Evolutionary conservation across 2,329 filamentous ascomycete species (phyloP).

Genomic region (Meredithiella fracta): DNA sequence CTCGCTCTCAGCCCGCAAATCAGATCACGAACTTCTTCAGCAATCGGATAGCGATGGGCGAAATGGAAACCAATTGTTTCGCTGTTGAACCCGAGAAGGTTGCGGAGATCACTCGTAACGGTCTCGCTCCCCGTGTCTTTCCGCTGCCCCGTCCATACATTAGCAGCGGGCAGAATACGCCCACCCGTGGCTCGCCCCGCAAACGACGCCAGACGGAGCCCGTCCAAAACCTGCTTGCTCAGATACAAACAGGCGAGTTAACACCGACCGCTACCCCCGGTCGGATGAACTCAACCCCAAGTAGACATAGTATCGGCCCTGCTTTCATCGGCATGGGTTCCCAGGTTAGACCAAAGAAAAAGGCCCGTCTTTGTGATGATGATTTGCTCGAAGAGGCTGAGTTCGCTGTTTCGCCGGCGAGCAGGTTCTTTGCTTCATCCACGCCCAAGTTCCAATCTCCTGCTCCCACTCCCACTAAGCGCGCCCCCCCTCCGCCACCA

Average conservation of each 20-base stretch:
- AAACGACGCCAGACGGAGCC: constrained; percentile 38
- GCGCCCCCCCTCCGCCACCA: background rate
- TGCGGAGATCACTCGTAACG: constrained; percentile 32
- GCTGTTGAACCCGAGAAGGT: constrained; percentile 33
- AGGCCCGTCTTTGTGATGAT: constrained; percentile 36
- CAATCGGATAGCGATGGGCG: constrained; percentile 39
- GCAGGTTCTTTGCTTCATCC: constrained; percentile 35
- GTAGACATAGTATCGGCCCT: constrained; percentile 17
- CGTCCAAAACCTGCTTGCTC: constrained; percentile 27
- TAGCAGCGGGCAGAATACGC: constrained; percentile 21
- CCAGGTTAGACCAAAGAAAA: constrained; percentile 33
- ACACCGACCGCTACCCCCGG: constrained; percentile 12
- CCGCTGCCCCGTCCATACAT: constrained; percentile 43
- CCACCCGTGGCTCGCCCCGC: constrained; percentile 21
- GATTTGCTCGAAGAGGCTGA: constrained; percentile 19
- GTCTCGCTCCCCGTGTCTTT: constrained; percentile 37
- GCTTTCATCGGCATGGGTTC: constrained; percentile 4
- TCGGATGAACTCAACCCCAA: constrained; percentile 13
- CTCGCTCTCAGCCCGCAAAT: constrained; percentile 22
- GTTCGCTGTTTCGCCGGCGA: constrained; percentile 20
- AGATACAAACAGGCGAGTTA: constrained; percentile 9
- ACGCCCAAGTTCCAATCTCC: background rate
- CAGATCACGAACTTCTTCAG: constrained; percentile 35
- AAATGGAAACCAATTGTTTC: constrained; percentile 48
- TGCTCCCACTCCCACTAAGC: background rate